Percentiles rank a stretch among this genome's conserved stretches.
Conservation (phyloP, 768 basidiomycete species). For the Fibroporia radiculosa region DNA sequence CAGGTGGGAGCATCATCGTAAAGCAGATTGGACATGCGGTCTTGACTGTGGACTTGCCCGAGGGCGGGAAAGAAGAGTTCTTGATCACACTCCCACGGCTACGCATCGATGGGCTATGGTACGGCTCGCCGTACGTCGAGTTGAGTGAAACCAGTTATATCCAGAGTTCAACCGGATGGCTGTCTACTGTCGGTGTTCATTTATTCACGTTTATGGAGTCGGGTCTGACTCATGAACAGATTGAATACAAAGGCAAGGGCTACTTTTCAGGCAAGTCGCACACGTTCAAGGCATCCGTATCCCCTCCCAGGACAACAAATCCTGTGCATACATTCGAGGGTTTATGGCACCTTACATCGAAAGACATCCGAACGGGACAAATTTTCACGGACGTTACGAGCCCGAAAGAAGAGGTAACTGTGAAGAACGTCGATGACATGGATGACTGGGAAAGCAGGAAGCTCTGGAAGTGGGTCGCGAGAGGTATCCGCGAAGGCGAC, state of each 20-base stretch:
- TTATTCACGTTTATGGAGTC: background rate
- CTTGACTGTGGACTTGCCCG: slow-evolving; percentile 56
- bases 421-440: slow-evolving; percentile 52
- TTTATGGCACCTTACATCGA: slow-evolving; percentile 68
- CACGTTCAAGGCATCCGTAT: slow-evolving; percentile 79
- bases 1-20: slow-evolving; percentile 72
- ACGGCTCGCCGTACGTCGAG: slow-evolving; percentile 89
- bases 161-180: slow-evolving; percentile 53
- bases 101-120: slow-evolving; percentile 90
- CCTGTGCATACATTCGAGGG: slow-evolving; percentile 61
- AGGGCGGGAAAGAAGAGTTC: slow-evolving; percentile 58
- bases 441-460: slow-evolving; percentile 82
- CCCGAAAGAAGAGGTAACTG: slow-evolving; percentile 69
- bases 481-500: slow-evolving; percentile 86
- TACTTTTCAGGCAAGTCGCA: slow-evolving; percentile 94
- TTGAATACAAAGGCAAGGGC: slow-evolving; percentile 95
- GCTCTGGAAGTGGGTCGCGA: slow-evolving; percentile 81
- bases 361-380: slow-evolving; percentile 37
- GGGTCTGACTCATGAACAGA: slow-evolving; percentile 17
- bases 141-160: slow-evolving; percentile 80
- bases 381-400: slow-evolving; percentile 72
- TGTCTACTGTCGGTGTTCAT: slow-evolving; percentile 35
- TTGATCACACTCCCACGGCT: slow-evolving; percentile 89
- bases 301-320: slow-evolving; percentile 34
- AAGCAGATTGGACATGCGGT: slow-evolving; percentile 94